Evolutionary conservation across 495 filamentous ascomycete genomes (phyloP).

Genomic region (Annulohypoxylon bovei): DNA sequence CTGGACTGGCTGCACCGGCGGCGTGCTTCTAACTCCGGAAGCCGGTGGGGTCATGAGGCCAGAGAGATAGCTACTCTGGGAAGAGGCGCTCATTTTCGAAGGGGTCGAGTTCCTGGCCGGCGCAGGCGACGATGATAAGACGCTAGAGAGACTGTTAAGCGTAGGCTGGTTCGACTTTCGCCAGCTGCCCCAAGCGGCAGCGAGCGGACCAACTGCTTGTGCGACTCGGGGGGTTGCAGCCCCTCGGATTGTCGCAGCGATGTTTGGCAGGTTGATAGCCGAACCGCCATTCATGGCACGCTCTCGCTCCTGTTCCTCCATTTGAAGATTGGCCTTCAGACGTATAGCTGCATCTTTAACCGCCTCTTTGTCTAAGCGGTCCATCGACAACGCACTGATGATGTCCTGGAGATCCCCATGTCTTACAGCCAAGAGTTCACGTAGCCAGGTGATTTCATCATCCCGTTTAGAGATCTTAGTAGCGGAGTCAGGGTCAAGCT

Average conservation of each 20-base stretch:
- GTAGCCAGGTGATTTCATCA: slow-evolving; percentile 94
- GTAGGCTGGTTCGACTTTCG: slow-evolving; percentile 79
- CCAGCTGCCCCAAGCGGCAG: slow-evolving; percentile 75
- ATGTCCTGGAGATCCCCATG: slow-evolving; percentile 93
- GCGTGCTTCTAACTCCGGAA: slow-evolving; percentile 69
- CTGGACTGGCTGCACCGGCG: slow-evolving; percentile 46
- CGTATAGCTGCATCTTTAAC: slow-evolving; percentile 92
- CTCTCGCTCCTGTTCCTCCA: slow-evolving; percentile 96
- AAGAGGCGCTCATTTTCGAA: slow-evolving; percentile 64
- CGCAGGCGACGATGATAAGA: slow-evolving; percentile 53
- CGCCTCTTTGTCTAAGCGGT: slow-evolving; percentile 75
- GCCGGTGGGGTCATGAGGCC: slow-evolving; percentile 86
- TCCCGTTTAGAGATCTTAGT: slow-evolving; percentile 86
- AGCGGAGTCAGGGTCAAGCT: slow-evolving; percentile 75
- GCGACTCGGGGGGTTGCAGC: slow-evolving; percentile 81
- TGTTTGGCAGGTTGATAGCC: slow-evolving; percentile 62
- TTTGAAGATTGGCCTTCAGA: slow-evolving; percentile 91
- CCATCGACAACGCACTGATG: slow-evolving; percentile 77
- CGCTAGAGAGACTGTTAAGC: slow-evolving; percentile 51
- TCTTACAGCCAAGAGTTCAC: slow-evolving; percentile 89
- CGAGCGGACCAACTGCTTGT: slow-evolving; percentile 78
- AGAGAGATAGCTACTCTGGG: slow-evolving; percentile 62
- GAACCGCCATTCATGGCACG: slow-evolving; percentile 66
- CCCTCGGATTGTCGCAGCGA: slow-evolving; percentile 61
- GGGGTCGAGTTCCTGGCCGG: slow-evolving; percentile 64